These are phyloP conservation scores for Plasmopara muralis DNA, from an alignment of 352 stramenopile species.

Conservation along the genomic window DNA sequence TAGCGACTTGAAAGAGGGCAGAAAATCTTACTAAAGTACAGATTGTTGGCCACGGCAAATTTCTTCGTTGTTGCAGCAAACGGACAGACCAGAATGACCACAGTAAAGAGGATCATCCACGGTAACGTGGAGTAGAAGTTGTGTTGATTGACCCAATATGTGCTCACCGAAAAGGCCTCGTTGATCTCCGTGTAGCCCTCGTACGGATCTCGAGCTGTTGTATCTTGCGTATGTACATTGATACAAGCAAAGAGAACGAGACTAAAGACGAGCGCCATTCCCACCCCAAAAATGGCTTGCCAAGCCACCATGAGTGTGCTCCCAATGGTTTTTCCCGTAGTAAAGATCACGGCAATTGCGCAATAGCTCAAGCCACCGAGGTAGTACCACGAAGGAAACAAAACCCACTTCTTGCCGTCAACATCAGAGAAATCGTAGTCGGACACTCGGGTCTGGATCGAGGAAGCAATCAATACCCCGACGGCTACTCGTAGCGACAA, in stretches of 20 bases:
- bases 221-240: constrained; percentile 37
- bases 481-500: constrained; percentile 32
- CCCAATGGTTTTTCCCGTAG: constrained; percentile 57
- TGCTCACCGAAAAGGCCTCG: constrained; percentile 43
- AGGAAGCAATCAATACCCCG: constrained; percentile 34
- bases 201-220: constrained; percentile 9
- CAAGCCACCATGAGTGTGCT: constrained; percentile 63
- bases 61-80: constrained; percentile 81
- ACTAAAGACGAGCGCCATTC: constrained; percentile 69
- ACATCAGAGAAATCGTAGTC: constrained; percentile 18
- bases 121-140: constrained; percentile 71
- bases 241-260: constrained; percentile 55
- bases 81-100: constrained; percentile 29
- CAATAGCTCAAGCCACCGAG: constrained; percentile 71
- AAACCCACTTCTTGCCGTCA: constrained; percentile 31
- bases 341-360: constrained; percentile 64
- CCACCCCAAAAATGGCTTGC: constrained; percentile 63
- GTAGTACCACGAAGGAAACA: constrained; percentile 49
- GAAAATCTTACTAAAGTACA: constrained; percentile 63
- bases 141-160: constrained; percentile 64
- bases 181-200: constrained; percentile 50
- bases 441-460: constrained; percentile 33
- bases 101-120: constrained; percentile 72
- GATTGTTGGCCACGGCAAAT: constrained; percentile 75
- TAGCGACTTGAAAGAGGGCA: background rate